Conservation (phyloP, 139 green algal species). For the Zygnema cylindricum region DNA sequence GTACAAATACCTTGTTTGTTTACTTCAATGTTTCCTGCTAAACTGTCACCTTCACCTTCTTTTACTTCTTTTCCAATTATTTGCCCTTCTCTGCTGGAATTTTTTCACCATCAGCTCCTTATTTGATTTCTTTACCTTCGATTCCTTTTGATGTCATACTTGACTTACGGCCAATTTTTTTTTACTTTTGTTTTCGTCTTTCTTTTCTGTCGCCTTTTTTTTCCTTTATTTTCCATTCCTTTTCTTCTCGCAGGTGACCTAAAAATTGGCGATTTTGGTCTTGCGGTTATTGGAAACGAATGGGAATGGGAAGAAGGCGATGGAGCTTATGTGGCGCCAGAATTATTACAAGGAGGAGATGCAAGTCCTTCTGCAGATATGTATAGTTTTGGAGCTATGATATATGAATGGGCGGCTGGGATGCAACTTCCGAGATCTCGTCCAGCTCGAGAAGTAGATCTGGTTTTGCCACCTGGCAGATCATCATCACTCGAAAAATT, state of each 20-base stretch:
- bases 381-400: conserved; percentile 61
- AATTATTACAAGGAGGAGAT: conserved; percentile 68
- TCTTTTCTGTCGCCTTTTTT: no score
- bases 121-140: no score
- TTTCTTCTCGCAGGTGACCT: conserved; percentile 57
- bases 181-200: no score
- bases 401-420: conserved; percentile 43
- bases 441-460: background rate
- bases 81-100: no score
- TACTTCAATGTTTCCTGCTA: no score
- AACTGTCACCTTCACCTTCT: no score
- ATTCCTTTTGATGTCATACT: no score
- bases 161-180: no score
- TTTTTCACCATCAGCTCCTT: no score
- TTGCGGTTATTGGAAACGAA: conserved; percentile 62
- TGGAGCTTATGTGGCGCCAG: conserved; percentile 80
- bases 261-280: conserved; percentile 77
- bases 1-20: no score
- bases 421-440: conserved; percentile 43
- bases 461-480: background rate
- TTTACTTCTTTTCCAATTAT: no score
- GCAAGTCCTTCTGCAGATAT: conserved; percentile 39
- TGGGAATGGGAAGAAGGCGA: conserved; percentile 84
- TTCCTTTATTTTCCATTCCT: background rate
- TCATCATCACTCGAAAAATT: background rate